Base-by-base conservation (phyloP, 2,329 filamentous ascomycete genomes). In the Talaromyces sp. region DNA sequence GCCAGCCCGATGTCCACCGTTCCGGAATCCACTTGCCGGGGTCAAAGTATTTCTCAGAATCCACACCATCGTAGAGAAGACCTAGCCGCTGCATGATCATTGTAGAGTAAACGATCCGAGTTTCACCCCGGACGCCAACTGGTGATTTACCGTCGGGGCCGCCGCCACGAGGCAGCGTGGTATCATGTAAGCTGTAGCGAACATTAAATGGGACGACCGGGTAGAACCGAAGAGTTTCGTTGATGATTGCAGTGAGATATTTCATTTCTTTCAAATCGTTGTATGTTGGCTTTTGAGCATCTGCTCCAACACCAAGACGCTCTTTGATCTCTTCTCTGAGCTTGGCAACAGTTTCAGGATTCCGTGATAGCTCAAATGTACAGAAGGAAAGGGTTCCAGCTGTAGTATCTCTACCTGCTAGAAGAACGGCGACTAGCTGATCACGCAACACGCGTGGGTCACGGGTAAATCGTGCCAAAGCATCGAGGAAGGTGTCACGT, bases 231-330 rank as follows among this genome's bases (percentile, higher is more conserved):
- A 93, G 83, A 0, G 86, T 90, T 77, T 96, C 91, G 76, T 91
- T 89, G 68, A 96, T 82, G 56, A 89, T 78, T 68, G 88, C 77
- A 54, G 77, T 80, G 17, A 95, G 84, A 73, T 93, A 96, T 69
- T 89, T 88, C 92, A 96, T 96, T 66, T 83, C 83, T 80, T 96
- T 96, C 62, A 96, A 82, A 71, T 96, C 85, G 13, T 85, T 83
- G 73, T 96, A 96, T 0, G 88, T 92, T 0, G 73, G 75, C 57
- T 73, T 76, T 13, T 65, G 68, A 10, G 80, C 80, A 3, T 81
- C 77, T 6, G 81, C 76, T 15, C 85, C 78, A 7, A 83, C 73
- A 1, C 92, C 92, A 4, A 96, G 83, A 0, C 96, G 92, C 74
- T 96, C 92, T 27, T 79, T 75, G 27, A 85, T 82, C 2, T 85